Evolutionary conservation across 2,329 filamentous ascomycete species (phyloP).

Genomic region (Aspergillus niger): DNA sequence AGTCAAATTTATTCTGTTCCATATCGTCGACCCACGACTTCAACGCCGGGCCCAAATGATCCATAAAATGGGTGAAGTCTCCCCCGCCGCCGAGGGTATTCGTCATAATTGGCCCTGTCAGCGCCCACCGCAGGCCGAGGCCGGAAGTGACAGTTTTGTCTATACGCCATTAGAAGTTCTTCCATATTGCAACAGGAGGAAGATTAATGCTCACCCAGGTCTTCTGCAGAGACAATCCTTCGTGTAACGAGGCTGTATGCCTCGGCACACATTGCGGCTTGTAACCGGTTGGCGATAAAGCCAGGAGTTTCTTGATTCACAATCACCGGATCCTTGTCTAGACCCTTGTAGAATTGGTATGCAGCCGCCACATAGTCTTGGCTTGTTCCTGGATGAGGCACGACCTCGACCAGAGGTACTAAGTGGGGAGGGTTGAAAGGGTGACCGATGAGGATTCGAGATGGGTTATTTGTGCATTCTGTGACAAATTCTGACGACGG

Average conservation of each 20-base stretch:
- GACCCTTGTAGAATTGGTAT: slow-evolving; percentile 38
- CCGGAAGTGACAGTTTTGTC: slow-evolving; percentile 20
- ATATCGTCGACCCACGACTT: slow-evolving; percentile 20
- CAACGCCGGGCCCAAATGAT: slow-evolving; percentile 19
- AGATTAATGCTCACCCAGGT: slow-evolving; percentile 14
- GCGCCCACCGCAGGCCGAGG: slow-evolving; percentile 20
- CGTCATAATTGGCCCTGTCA: slow-evolving; percentile 19
- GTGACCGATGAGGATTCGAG: slow-evolving; percentile 15
- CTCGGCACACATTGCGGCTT: slow-evolving; percentile 43
- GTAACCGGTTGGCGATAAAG: slow-evolving; percentile 51
- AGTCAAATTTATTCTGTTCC: slow-evolving; percentile 12
- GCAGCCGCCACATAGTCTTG: neutral
- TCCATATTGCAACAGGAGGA: neutral
- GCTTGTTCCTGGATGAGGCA: slow-evolving; percentile 10
- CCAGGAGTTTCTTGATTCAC: slow-evolving; percentile 47
- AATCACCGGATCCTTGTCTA: slow-evolving; percentile 46
- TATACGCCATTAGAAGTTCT: neutral
- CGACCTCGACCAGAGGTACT: slow-evolving; percentile 16
- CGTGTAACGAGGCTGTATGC: slow-evolving; percentile 38
- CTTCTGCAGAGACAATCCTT: slow-evolving; percentile 29
- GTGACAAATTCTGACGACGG: slow-evolving; percentile 14
- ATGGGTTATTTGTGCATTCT: slow-evolving; percentile 11
- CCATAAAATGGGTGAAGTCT: slow-evolving; percentile 20
- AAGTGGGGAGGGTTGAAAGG: slow-evolving; percentile 19
- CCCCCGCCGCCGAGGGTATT: slow-evolving; percentile 21